These are phyloP conservation scores for Cokeromyces recurvatus DNA, from an alignment of 371 early-diverging fungal species.

Conservation along the genomic window DNA sequence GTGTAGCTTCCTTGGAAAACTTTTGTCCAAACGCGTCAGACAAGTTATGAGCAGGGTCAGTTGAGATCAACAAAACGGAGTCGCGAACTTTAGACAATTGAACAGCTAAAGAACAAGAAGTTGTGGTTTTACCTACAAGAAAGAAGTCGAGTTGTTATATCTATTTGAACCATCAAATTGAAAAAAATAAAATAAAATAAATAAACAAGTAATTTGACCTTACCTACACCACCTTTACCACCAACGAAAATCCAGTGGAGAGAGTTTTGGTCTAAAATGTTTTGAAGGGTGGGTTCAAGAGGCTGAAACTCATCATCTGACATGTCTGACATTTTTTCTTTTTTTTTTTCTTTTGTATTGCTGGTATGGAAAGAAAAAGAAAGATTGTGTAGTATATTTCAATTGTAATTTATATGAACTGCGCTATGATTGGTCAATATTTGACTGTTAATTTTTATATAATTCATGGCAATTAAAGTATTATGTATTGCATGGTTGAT, in stretches of 20 bases:
- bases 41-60: slow-evolving; percentile 98
- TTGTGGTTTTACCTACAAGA: slow-evolving; percentile 62
- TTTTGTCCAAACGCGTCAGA: slow-evolving; percentile 99
- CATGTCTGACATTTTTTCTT: slow-evolving; percentile 37
- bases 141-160: not conserved
- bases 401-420: no score
- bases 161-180: not conserved
- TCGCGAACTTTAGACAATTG: slow-evolving; percentile 91
- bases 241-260: slow-evolving; percentile 98
- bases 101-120: slow-evolving; percentile 83
- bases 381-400: no score
- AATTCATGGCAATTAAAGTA: no score
- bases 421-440: no score
- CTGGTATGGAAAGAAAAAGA: not conserved
- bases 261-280: slow-evolving; percentile 91
- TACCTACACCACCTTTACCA: slow-evolving; percentile 99
- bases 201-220: no score
- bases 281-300: slow-evolving; percentile 84
- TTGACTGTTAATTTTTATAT: no score
- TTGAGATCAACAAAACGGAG: slow-evolving; percentile 94
- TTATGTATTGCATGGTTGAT: no score
- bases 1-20: slow-evolving; percentile 93
- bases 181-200: no score
- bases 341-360: not conserved
- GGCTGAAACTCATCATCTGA: slow-evolving; percentile 62